phyloP scores from a whole-genome alignment of 1,139 yeast species.

The Saccharomycopsis hybrid region DNA sequence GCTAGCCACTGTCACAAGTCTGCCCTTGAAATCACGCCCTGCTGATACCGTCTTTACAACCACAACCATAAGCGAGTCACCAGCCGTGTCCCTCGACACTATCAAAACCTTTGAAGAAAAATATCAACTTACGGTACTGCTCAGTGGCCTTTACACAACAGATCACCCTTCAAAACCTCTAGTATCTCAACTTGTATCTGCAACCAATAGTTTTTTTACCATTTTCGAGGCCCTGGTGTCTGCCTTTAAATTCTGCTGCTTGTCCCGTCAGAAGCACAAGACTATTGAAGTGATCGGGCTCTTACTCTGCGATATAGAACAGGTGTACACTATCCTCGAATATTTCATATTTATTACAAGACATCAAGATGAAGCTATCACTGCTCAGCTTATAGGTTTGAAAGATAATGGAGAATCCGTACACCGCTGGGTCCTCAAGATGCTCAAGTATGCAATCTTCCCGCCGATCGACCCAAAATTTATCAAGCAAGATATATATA shows the following conservation, averaged over 20 bases:
- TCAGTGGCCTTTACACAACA: neutral
- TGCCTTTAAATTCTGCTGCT: conserved; percentile 13
- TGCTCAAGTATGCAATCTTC: conserved; percentile 15
- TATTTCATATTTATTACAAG: conserved; percentile 10
- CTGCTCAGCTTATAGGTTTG: conserved; percentile 7
- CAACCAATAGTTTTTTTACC: conserved; percentile 3
- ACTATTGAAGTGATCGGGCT: conserved; percentile 13
- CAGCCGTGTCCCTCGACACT: too few species aligned
- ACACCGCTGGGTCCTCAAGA: neutral
- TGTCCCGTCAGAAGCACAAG: conserved; percentile 16
- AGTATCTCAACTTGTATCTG: neutral
- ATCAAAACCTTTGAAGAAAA: conserved; percentile 12
- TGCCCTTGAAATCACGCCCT: too few species aligned
- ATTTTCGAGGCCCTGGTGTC: conserved; percentile 5
- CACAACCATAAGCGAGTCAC: too few species aligned
- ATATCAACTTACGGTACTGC: conserved; percentile 11
- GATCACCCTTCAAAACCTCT: neutral
- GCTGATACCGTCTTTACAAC: too few species aligned
- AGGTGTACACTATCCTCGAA: conserved; percentile 12
- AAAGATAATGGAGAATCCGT: conserved; percentile 8
- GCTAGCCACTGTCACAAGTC: too few species aligned
- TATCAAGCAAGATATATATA: conserved; percentile 7
- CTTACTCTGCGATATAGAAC: conserved; percentile 18
- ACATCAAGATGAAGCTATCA: conserved; percentile 14
- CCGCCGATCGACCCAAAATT: conserved; percentile 14